Base-by-base conservation (phyloP, 78 protist genomes). In the Bodo saltans region DNA sequence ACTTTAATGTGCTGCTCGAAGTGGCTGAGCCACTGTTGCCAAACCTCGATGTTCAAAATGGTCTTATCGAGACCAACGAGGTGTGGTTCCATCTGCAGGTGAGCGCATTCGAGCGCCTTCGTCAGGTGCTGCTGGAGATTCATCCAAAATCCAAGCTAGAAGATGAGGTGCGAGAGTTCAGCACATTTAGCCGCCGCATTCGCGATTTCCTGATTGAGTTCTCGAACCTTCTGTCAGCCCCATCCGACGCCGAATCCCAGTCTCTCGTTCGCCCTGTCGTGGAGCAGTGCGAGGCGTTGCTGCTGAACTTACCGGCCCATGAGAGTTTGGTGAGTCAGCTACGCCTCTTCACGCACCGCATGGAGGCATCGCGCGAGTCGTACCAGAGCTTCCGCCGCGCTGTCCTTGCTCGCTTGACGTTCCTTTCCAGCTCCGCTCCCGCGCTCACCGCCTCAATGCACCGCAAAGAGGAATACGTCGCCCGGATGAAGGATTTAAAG, bases 81-180 rank as follows among this genome's bases (percentile, higher is more conserved):
- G 81, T 76, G 72, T 76, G 81, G 81, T 38, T 76, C 67, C 35
- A 76, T 67, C 81, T 76, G 35, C 81, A 37, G 11, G 42, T 76
- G 28, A 37, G 8, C 52, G 81, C 81, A n/a, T 76, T 42, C 52
- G 81, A 76, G 81, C 12, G 81, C 34, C 81, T 30, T 28, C 81
- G 81, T 17, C 53, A 37, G 69, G 42, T 39, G 69, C 12, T 76
- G 53, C 1, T 76, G 37, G 81, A 76, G 69, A 76, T 76, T 38
- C 81, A 76, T 38, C 52, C 12, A 28, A 76, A 4, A 28, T 37
- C 67, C 32, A 37, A 4, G 81, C 69, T 76, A 12, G 81, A 76
- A 67, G 42, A 76, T 38, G 81, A 76, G 35, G 81, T 76, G 41
- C 81, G 81, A 17, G 81, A 47, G n/a, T 76, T 76, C 81, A 39